phyloP scores from a whole-genome alignment of 1,284 basidiomycete genomes.

The Leucoagaricus sp. region DNA sequence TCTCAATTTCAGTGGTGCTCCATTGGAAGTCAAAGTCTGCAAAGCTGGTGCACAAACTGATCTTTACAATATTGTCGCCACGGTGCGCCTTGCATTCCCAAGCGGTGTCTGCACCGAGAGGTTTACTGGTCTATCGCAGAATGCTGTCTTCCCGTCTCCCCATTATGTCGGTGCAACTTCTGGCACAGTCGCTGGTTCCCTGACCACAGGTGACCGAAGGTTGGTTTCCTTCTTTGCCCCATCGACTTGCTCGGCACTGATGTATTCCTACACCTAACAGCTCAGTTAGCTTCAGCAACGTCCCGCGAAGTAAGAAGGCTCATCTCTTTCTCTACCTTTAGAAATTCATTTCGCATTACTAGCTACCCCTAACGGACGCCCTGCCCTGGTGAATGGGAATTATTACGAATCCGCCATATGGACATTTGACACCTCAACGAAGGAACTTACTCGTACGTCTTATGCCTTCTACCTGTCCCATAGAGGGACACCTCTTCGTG shows the following conservation, averaged over 20 bases:
- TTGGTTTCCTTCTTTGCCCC: conserved; percentile 14
- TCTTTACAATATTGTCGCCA: conserved; percentile 35
- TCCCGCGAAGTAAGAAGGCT: conserved; percentile 32
- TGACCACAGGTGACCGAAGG: conserved; percentile 28
- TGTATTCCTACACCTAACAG: conserved; percentile 19
- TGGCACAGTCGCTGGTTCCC: conserved; percentile 6
- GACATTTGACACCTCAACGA: conserved; percentile 34
- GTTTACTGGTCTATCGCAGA: conserved; percentile 25
- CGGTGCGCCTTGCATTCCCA: conserved; percentile 27
- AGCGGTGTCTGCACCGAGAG: not conserved
- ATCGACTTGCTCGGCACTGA: not conserved
- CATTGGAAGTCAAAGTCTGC: conserved; percentile 12
- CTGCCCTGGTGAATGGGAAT: conserved; percentile 14
- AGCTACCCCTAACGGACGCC: conserved; percentile 29
- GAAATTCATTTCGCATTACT: not conserved
- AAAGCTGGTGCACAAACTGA: conserved; percentile 10
- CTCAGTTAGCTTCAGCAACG: conserved; percentile 34
- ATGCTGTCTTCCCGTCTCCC: conserved; percentile 35
- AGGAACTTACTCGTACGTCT: conserved; percentile 36
- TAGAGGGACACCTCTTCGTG: no score
- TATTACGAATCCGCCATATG: conserved; percentile 40
- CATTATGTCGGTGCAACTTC: conserved; percentile 37
- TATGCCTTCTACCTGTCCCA: no score
- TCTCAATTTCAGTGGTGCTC: conserved; percentile 26
- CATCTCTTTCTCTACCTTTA: not conserved